Percentiles rank a stretch among this genome's conserved stretches.
Conservation (phyloP, 441 rosid species). For the Biscutella laevigata region DNA sequence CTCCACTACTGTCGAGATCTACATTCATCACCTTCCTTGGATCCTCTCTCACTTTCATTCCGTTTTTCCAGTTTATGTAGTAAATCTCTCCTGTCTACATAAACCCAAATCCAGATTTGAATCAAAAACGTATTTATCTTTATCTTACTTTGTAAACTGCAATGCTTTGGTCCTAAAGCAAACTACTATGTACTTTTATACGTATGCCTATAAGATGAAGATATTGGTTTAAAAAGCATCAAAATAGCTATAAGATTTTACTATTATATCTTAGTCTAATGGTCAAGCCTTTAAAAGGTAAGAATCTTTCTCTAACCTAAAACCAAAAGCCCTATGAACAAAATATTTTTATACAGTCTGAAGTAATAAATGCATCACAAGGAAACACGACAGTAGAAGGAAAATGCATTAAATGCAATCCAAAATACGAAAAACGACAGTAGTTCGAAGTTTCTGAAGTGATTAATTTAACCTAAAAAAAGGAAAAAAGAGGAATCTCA, state of each 20-base stretch:
- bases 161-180: too few species aligned
- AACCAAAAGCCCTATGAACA: conserved; percentile 19
- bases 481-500: not conserved
- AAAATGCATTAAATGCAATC: conserved; percentile 21
- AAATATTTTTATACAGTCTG: conserved; percentile 10
- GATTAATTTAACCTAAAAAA: conserved; percentile 22
- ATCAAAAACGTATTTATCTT: too few species aligned
- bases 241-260: too few species aligned
- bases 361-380: conserved; percentile 25
- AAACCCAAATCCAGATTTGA: conserved; percentile 20
- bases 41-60: conserved; percentile 70
- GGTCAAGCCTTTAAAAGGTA: too few species aligned
- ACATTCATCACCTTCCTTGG: conserved; percentile 42
- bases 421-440: conserved; percentile 19
- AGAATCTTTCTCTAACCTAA: not conserved
- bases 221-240: too few species aligned
- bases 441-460: conserved; percentile 23
- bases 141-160: too few species aligned
- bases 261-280: too few species aligned
- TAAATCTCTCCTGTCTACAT: conserved; percentile 83
- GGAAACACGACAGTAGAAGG: conserved; percentile 8
- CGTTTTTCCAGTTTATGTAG: conserved; percentile 86
- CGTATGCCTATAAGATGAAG: too few species aligned
- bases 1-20: conserved; percentile 32
- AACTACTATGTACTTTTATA: too few species aligned